A percentile compares a stretch with the other conserved stretches of the same genome.
These are phyloP conservation scores for Amoeboaphelidium protococcarum DNA, from an alignment of 371 early-diverging fungal species.

Conservation along the genomic window DNA sequence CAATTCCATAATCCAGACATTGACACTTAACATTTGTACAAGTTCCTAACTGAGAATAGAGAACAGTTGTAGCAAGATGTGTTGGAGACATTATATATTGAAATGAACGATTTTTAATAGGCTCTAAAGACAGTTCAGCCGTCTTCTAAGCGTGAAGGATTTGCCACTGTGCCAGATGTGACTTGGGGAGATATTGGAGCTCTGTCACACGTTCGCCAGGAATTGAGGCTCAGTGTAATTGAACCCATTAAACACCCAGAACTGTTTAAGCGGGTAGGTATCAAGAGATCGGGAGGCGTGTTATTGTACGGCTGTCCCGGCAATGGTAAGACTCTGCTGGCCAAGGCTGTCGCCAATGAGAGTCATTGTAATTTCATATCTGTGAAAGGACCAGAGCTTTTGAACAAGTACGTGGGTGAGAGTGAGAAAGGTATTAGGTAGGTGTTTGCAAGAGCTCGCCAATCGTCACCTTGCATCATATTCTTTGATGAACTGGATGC, in stretches of 20 bases:
- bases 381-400: slow-evolving; percentile 95
- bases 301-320: slow-evolving; percentile 98
- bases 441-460: slow-evolving; percentile 89
- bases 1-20: slow-evolving; percentile 11
- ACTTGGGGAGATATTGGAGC: slow-evolving; percentile 93
- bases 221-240: slow-evolving; percentile 82
- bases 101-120: slow-evolving; percentile 57
- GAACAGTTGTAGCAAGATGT: slow-evolving; percentile 47
- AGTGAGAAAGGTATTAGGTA: slow-evolving; percentile 91
- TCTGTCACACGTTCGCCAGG: slow-evolving; percentile 51
- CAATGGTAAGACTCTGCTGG: slow-evolving; percentile 96
- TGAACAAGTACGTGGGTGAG: slow-evolving; percentile 99
- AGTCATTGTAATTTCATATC: slow-evolving; percentile 93
- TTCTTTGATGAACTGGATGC: slow-evolving; percentile 99
- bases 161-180: slow-evolving; percentile 86
- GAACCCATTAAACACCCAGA: slow-evolving; percentile 89
- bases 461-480: slow-evolving; percentile 83
- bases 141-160: slow-evolving; percentile 90
- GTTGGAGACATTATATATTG: slow-evolving; percentile 57
- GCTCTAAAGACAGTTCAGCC: slow-evolving; percentile 86
- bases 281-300: slow-evolving; percentile 78
- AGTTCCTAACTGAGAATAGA: slow-evolving; percentile 36
- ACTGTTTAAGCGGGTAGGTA: slow-evolving; percentile 70
- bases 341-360: slow-evolving; percentile 94
- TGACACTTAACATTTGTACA: slow-evolving; percentile 28